These are phyloP conservation scores for Chlamydomonas reinhardtii DNA, from an alignment of 163 green algal species.

Conservation along the genomic window DNA sequence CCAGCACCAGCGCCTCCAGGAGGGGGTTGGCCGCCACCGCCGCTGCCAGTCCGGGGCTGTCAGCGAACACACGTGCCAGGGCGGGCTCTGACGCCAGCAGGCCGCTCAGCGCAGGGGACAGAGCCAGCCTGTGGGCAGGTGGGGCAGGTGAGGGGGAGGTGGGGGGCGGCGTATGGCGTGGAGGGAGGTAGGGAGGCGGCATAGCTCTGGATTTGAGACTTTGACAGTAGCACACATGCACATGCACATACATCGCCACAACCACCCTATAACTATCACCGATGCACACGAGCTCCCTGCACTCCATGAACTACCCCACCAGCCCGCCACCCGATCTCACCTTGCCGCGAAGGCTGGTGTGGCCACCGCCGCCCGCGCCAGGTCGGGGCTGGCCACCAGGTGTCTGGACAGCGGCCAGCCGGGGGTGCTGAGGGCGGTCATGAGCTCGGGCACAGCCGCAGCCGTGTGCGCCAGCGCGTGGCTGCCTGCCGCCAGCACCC, in stretches of 20 bases:
- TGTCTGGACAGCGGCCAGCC: not conserved
- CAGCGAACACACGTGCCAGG: not conserved
- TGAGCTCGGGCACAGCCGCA: conserved; percentile 17
- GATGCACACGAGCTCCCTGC: too few species aligned
- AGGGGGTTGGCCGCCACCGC: not conserved
- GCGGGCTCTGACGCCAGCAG: not conserved
- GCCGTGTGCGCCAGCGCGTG: not conserved
- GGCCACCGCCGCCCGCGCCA: not conserved
- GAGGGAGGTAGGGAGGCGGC: too few species aligned
- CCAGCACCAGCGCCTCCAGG: not conserved
- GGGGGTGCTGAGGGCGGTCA: not conserved
- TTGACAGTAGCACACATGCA: too few species aligned
- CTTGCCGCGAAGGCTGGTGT: not conserved
- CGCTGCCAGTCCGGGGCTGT: not conserved
- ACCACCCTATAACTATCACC: too few species aligned
- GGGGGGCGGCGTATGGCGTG: too few species aligned
- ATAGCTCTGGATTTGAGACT: too few species aligned
- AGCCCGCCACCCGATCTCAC: not conserved
- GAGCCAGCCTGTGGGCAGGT: not conserved
- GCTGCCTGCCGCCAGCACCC: not conserved
- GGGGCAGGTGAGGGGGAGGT: not conserved
- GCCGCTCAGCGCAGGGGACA: not conserved
- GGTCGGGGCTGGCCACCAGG: not conserved
- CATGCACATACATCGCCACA: too few species aligned
- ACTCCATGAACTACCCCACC: not conserved